A percentile compares a stretch with the other conserved stretches of the same genome.
Evolutionary conservation across 78 protist genomes (phyloP).

Genomic region (Guillardia theta): DNA sequence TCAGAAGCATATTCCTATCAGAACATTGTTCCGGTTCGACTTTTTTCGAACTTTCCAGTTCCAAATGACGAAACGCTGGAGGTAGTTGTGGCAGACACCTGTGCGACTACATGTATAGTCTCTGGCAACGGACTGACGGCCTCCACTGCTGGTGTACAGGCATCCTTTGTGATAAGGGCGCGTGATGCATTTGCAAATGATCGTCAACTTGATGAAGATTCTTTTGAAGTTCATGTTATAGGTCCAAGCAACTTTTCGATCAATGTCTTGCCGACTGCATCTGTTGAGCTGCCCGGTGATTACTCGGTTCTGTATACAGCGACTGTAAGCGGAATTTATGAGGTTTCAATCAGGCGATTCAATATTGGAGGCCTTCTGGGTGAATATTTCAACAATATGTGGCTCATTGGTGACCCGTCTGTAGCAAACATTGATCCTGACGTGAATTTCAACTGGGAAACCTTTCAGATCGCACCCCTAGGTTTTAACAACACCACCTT

Average conservation of each 20-base stretch:
- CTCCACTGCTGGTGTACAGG: neutral
- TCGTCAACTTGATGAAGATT: conserved; percentile 13
- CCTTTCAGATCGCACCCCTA: neutral
- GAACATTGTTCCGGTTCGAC: neutral
- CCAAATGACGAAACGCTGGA: neutral
- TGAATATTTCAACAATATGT: conserved; percentile 39
- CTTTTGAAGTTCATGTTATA: neutral
- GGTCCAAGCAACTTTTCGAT: neutral
- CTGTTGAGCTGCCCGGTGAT: neutral
- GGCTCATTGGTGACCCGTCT: conserved; percentile 37
- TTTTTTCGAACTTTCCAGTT: neutral
- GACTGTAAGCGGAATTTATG: neutral
- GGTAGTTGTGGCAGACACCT: neutral
- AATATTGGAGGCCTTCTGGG: conserved; percentile 4
- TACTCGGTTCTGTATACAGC: neutral
- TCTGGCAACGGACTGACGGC: neutral
- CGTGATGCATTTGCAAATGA: neutral
- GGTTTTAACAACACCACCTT: neutral
- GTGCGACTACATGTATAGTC: neutral
- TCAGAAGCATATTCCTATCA: neutral
- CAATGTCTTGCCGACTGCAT: neutral
- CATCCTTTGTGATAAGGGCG: neutral
- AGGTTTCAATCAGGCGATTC: neutral
- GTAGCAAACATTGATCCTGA: neutral
- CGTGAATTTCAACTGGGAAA: conserved; percentile 9